Conservation (phyloP, 2,329 filamentous ascomycete genomes). For the Onygena corvina region DNA sequence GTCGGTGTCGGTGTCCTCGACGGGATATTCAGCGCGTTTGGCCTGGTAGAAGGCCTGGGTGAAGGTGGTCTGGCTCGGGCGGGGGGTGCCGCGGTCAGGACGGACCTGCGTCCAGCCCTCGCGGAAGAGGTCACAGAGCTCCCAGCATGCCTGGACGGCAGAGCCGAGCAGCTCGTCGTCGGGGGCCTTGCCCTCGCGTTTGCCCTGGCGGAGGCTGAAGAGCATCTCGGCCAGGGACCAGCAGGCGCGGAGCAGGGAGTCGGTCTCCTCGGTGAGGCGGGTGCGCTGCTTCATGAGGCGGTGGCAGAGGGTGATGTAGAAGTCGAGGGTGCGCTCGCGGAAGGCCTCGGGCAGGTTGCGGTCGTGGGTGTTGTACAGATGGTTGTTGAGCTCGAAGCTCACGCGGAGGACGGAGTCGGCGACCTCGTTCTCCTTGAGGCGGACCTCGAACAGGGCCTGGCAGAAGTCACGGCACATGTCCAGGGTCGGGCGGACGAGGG, state of each 20-base stretch:
- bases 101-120: conserved; percentile 84
- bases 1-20: conserved; percentile 21
- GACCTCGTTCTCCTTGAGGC: conserved; percentile 62
- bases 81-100: conserved; percentile 73
- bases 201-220: conserved; percentile 76
- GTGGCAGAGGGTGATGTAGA: conserved; percentile 88
- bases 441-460: conserved; percentile 77
- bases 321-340: conserved; percentile 78
- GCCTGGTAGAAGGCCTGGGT: conserved; percentile 45
- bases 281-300: conserved; percentile 89
- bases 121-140: conserved; percentile 82
- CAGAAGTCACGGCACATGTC: conserved; percentile 88
- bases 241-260: conserved; percentile 70
- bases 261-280: conserved; percentile 66
- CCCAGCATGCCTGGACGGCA: conserved; percentile 87
- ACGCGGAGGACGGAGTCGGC: conserved; percentile 80
- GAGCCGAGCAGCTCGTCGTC: conserved; percentile 79
- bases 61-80: conserved; percentile 67
- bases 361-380: conserved; percentile 87
- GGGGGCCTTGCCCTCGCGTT: conserved; percentile 55
- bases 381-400: conserved; percentile 90
- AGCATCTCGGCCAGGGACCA: conserved; percentile 89
- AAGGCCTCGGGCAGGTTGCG: conserved; percentile 73
- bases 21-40: conserved; percentile 30
- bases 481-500: conserved; percentile 60